These are phyloP conservation scores for Macrocybe gigantea DNA, from an alignment of 768 basidiomycete genomes.

Conservation along the genomic window DNA sequence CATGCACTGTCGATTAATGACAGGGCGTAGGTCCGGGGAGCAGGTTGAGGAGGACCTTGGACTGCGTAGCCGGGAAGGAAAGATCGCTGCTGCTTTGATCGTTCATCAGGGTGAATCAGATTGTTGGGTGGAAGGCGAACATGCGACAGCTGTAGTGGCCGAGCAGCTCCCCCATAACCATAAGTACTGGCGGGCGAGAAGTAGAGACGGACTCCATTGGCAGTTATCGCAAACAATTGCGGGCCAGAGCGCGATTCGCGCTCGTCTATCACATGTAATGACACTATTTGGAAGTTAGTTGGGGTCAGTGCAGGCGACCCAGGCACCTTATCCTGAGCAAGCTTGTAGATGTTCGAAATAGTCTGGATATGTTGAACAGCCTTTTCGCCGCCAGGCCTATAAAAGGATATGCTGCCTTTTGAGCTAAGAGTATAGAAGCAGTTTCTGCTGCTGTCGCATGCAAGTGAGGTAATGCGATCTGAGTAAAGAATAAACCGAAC, in stretches of 20 bases:
- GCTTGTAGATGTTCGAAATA: constrained; percentile 66
- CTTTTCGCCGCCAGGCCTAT: constrained; percentile 58
- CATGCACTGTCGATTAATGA: constrained; percentile 56
- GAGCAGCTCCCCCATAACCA: constrained; percentile 15
- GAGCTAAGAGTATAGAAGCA: constrained; percentile 76
- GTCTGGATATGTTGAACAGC: constrained; percentile 68
- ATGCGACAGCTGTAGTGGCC: constrained; percentile 64
- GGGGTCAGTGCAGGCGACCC: constrained; percentile 68
- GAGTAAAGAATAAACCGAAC: constrained; percentile 7
- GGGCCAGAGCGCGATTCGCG: constrained; percentile 63
- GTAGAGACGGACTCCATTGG: constrained; percentile 80
- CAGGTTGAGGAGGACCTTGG: constrained; percentile 37
- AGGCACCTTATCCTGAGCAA: constrained; percentile 76
- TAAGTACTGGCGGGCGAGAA: constrained; percentile 45
- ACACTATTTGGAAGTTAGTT: constrained; percentile 63
- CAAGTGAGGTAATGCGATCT: constrained; percentile 71
- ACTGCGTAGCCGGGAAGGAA: constrained; percentile 40
- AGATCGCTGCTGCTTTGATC: constrained; percentile 44
- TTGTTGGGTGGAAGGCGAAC: constrained; percentile 75
- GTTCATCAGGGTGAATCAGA: constrained; percentile 73
- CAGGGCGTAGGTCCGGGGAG: constrained; percentile 53
- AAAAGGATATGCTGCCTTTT: constrained; percentile 61
- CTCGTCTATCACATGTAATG: constrained; percentile 62
- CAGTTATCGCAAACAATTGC: constrained; percentile 77
- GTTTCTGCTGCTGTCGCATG: constrained; percentile 62